Percentiles rank a stretch among this genome's conserved stretches.
These are phyloP conservation scores for Huntiella moniliformis DNA, from an alignment of 2,329 filamentous ascomycete species.

Conservation along the genomic window DNA sequence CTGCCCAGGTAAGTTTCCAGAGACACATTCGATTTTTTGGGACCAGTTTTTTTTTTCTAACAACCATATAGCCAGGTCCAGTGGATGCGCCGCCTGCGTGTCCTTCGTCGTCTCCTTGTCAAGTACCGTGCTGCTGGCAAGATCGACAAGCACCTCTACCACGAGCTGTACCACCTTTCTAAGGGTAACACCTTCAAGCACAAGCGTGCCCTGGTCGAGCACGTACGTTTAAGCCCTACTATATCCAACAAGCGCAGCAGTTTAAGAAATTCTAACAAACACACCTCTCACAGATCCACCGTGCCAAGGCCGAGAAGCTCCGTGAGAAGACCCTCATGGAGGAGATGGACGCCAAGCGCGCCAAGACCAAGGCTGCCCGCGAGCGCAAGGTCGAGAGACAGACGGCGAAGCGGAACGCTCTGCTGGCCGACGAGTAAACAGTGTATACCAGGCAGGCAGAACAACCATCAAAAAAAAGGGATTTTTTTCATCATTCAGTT, in stretches of 20 bases:
- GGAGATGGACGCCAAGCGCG: constrained; percentile 99
- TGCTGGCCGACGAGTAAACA: constrained; percentile 46
- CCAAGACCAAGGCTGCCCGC: constrained; percentile 99
- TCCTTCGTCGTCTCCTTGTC: constrained; percentile 95
- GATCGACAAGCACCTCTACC: constrained; percentile 99
- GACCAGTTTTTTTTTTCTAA: neutral
- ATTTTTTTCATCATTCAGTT: constrained; percentile 10
- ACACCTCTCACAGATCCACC: constrained; percentile 61
- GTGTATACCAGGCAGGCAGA: constrained; percentile 11
- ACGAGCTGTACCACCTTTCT: constrained; percentile 99
- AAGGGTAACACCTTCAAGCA: constrained; percentile 99
- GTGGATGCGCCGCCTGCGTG: constrained; percentile 99
- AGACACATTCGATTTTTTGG: neutral
- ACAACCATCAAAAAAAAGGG: constrained; percentile 12
- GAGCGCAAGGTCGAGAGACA: constrained; percentile 93
- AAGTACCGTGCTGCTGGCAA: constrained; percentile 99
- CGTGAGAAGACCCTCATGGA: constrained; percentile 94
- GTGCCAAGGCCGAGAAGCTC: constrained; percentile 98
- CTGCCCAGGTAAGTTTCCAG: constrained; percentile 68
- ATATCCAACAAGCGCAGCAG: neutral
- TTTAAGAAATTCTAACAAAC: neutral
- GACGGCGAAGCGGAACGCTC: constrained; percentile 72
- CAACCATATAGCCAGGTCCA: constrained; percentile 58
- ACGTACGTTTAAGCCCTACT: constrained; percentile 50
- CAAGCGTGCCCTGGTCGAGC: constrained; percentile 99